These are phyloP conservation scores for Ceratocystis variospora DNA, from an alignment of 2,329 filamentous ascomycete species.

Conservation along the genomic window DNA sequence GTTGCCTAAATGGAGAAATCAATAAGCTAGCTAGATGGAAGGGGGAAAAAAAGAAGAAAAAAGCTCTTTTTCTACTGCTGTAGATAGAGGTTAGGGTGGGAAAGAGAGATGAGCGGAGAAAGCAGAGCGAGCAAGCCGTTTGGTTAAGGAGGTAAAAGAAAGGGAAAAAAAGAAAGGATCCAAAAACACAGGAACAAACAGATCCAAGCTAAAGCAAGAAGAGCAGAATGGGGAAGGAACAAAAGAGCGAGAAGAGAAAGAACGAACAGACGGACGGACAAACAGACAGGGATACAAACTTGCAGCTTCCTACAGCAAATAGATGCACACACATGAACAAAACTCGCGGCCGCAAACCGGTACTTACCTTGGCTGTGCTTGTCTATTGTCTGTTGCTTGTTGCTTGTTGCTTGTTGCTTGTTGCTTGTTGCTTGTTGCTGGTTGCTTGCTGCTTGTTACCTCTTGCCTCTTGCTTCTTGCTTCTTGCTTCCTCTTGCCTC, in stretches of 20 bases:
- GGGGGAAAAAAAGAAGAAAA: no score
- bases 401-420: no score
- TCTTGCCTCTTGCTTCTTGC: no score
- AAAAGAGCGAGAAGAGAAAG: slow-evolving; percentile 3
- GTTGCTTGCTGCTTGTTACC: no score
- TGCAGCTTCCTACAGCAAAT: background rate
- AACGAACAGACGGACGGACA: background rate
- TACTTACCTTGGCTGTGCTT: no score
- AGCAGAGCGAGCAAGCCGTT: background rate
- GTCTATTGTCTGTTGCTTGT: no score
- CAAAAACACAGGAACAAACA: background rate
- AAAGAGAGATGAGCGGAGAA: background rate
- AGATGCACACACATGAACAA: background rate
- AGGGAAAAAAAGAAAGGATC: background rate
- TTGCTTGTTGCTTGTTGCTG: no score
- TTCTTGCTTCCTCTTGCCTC: no score
- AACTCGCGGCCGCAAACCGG: no score
- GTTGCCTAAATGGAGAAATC: no score
- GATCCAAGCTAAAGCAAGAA: background rate
- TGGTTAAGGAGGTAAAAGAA: background rate
- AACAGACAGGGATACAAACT: background rate
- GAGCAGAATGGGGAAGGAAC: background rate
- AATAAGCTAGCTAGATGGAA: no score
- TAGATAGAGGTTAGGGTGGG: background rate
- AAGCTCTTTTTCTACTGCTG: no score